Conservation (phyloP, 352 stramenopile species). For the Blastocystis sp. region DNA sequence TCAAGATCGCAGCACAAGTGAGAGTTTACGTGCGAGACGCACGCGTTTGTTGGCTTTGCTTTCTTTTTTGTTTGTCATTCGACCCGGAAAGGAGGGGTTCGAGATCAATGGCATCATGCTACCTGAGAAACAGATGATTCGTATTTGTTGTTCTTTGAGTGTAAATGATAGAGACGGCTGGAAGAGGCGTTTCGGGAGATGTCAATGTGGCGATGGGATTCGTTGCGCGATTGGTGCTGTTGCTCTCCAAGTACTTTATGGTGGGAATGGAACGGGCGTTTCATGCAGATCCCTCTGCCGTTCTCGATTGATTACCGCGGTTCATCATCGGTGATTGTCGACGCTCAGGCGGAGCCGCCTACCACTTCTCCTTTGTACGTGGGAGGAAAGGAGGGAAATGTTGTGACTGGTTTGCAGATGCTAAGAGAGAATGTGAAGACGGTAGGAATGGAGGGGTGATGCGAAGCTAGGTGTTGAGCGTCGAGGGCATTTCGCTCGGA, state of each 20-base stretch:
- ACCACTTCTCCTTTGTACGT: not conserved
- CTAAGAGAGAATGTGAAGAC: constrained; percentile 22
- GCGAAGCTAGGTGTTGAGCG: not conserved
- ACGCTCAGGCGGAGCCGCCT: constrained; percentile 2
- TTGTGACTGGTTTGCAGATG: not conserved
- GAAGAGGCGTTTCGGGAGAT: not conserved
- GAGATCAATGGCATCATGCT: not conserved
- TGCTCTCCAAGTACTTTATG: constrained; percentile 43
- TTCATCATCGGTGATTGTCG: not conserved
- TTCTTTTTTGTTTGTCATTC: constrained; percentile 16
- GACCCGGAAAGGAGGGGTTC: not conserved
- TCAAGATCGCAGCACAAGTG: not conserved
- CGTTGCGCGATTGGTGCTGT: not conserved
- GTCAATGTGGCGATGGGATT: constrained; percentile 21
- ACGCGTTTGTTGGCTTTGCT: constrained; percentile 44
- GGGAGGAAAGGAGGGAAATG: not conserved
- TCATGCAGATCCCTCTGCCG: not conserved
- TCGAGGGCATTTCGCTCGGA: constrained; percentile 3
- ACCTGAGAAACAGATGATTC: not conserved
- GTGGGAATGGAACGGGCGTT: not conserved
- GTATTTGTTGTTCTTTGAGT: not conserved
- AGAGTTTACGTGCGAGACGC: not conserved
- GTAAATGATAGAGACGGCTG: not conserved
- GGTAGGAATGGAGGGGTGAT: not conserved
- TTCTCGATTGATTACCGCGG: constrained; percentile 21